Evolutionary conservation across 2,329 filamentous ascomycete genomes (phyloP), one percentile per base, ranked within the genome.

Genomic region (Fusarium gaditjirri): DNA sequence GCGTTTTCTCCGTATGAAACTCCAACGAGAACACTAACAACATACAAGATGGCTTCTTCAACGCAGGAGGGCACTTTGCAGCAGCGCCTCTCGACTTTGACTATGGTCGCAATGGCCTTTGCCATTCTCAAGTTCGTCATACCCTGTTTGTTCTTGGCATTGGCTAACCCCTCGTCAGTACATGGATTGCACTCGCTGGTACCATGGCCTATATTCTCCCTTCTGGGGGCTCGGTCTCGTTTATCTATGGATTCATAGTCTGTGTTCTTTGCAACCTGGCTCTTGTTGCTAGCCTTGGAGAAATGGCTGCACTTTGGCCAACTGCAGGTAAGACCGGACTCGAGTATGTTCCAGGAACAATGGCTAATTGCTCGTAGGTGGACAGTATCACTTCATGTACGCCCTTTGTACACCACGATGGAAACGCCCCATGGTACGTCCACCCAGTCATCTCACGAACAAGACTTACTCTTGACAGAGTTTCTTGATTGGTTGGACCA

Each of bases 301-400:
- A 85, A 58, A 74, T 86, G 16, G 80, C 81, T 1, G 81, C 83
- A 3, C 79, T 85, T 43, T 86, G 83, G 82, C 84, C 83, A 0
- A 86, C 84, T 0, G 82, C 84, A 0, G 84, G 83, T 19, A 39
- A 25, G 49, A 2, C 1, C 4, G 10, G 8, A 33, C 11, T 35
- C 14, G 25, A 4, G 6, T 12, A 19, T 14, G 12, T 31, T 17
- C 12, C 2, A 1, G 6, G 6, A n/a, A 25, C 12, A 14, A 21
- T n/a, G 3, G 1, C 35, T 64, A 0, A 64, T 35, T 5, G 1
- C 3, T 3, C 6, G 0, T 3, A 66, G 63, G 63, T 13, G 84
- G 84, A 2, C 84, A 86, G 46, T 85, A 85, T 72, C 83, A 86
- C 52, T 84, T 83, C n/a, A 82, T 82, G 9, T 83, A 83, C 60